Percentiles rank a stretch among this genome's conserved stretches.
phyloP scores from a whole-genome alignment of 2,329 filamentous ascomycete species.

The Didymella pomorum region DNA sequence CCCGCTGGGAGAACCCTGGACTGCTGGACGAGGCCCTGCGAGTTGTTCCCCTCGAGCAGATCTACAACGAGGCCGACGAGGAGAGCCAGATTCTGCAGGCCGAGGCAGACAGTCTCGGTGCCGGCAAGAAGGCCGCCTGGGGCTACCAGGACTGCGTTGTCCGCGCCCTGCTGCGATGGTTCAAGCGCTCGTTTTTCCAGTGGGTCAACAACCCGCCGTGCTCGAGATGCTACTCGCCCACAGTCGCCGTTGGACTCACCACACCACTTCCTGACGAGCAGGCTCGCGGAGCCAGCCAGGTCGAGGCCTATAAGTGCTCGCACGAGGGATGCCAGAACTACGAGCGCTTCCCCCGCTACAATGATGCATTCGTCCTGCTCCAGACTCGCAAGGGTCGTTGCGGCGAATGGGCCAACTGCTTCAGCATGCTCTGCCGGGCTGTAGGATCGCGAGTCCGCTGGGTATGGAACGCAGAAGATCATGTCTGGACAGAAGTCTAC shows the following conservation, averaged over 20 bases:
- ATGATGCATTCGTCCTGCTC: conserved; percentile 90
- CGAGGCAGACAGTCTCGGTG: conserved; percentile 85
- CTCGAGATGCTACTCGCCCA: conserved; percentile 80
- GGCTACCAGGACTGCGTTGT: conserved; percentile 98
- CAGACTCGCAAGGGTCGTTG: conserved; percentile 86
- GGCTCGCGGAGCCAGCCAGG: conserved; percentile 83
- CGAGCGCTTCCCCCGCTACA: conserved; percentile 92
- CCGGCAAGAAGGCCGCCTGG: conserved; percentile 84
- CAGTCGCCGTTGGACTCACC: conserved; percentile 82
- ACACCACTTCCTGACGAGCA: conserved; percentile 87
- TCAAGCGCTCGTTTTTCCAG: conserved; percentile 91
- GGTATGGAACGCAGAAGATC: conserved; percentile 98
- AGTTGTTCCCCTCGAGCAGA: conserved; percentile 84
- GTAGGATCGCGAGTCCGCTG: conserved; percentile 90
- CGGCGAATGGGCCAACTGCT: conserved; percentile 98
- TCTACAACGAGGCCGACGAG: conserved; percentile 94
- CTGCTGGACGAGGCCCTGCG: conserved; percentile 90
- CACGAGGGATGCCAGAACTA: conserved; percentile 75
- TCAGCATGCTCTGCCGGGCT: conserved; percentile 96
- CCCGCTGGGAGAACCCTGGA: conserved; percentile 95
- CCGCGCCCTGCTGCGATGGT: conserved; percentile 90
- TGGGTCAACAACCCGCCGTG: conserved; percentile 97
- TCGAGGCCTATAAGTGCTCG: conserved; percentile 91
- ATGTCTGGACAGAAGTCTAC: conserved; percentile 98
- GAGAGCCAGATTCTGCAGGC: conserved; percentile 87